Conservation (phyloP, 768 basidiomycete genomes). For the Auriscalpium orientale region DNA sequence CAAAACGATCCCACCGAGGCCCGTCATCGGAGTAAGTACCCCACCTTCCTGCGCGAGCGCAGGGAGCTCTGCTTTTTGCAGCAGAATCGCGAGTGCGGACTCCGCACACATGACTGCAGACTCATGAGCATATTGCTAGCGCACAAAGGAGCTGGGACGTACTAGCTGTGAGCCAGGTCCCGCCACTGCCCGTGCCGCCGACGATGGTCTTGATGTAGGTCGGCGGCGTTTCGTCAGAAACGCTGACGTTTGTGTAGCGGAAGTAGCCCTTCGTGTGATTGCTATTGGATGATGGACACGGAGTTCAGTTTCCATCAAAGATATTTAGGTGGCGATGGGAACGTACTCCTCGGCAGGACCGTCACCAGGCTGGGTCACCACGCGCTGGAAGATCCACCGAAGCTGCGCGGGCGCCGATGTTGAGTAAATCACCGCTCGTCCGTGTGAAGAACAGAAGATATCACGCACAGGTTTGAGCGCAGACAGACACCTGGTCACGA, state of each 20-base stretch:
- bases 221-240: conserved; percentile 34
- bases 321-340: background rate
- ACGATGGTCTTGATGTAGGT: conserved; percentile 54
- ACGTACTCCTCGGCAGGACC: conserved; percentile 63
- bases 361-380: conserved; percentile 46
- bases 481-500: conserved; percentile 6
- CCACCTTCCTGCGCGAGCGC: conserved; percentile 59
- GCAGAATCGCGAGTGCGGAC: conserved; percentile 62
- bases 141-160: conserved; percentile 12
- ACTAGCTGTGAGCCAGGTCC: conserved; percentile 56
- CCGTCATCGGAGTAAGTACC: conserved; percentile 75
- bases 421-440: too few relatives aligned
- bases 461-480: conserved; percentile 22
- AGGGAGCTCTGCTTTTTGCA: conserved; percentile 50
- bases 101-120: conserved; percentile 66
- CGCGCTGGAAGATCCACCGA: conserved; percentile 46
- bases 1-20: conserved; percentile 71
- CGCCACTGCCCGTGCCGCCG: conserved; percentile 68
- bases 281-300: conserved; percentile 25
- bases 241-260: conserved; percentile 63
- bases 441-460: background rate
- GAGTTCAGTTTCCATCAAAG: background rate
- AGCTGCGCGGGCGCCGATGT: conserved; percentile 27
- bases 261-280: conserved; percentile 53
- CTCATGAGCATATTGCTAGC: background rate